Evolutionary conservation across 192 early-diverging fungal genomes (phyloP), one percentile per base, ranked within the genome.

Genomic region (Entomortierella beljakovae): DNA sequence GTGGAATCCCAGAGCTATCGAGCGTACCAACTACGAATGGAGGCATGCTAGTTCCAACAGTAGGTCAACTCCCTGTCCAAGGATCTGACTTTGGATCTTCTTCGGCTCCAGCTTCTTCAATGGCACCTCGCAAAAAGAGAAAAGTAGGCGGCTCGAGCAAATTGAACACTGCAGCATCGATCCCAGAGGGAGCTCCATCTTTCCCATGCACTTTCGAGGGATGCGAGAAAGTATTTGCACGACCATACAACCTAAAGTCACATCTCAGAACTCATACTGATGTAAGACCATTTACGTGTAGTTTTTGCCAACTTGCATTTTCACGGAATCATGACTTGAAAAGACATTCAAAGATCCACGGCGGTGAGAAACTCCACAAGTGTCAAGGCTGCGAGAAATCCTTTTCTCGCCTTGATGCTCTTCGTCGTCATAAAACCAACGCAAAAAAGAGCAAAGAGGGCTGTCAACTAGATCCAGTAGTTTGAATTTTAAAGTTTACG

Each of bases 271-370:
- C 90, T 2, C 92, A 94, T 63, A 89, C 90, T 16, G 77, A 85
- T 9, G 92, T 92, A 61, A 83, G 91, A 11, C 91, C 91, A 26
- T 92, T 87, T 81, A 68, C 80, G 52, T 95, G 92, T 53, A 66
- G 68, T 8, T 88, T 86, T 83, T 97, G 96, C 77, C 57, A 86
- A 7, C 82, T 87, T 37, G 77, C 87, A 6, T 97, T 97, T 82
- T 89, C 94, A 26, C 88, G 96, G 5, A 92, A 95, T 72, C 95
- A 97, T 68, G 80, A 97, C 71, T 83, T 94, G 56, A 97, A 95
- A 75, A 88, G 96, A 25, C 93, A 94, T 64, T 85, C 88, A 77
- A 91, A 90, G 68, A 74, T 93, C 26, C 93, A 94, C 50, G 88
- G 87, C 33, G 91, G 91, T 26, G 83, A 89, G 57, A 90, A 90